Evolutionary conservation across 208 protist species (phyloP), one percentile per base, ranked within the genome.

Genomic region (Wallacemonas sp.): DNA sequence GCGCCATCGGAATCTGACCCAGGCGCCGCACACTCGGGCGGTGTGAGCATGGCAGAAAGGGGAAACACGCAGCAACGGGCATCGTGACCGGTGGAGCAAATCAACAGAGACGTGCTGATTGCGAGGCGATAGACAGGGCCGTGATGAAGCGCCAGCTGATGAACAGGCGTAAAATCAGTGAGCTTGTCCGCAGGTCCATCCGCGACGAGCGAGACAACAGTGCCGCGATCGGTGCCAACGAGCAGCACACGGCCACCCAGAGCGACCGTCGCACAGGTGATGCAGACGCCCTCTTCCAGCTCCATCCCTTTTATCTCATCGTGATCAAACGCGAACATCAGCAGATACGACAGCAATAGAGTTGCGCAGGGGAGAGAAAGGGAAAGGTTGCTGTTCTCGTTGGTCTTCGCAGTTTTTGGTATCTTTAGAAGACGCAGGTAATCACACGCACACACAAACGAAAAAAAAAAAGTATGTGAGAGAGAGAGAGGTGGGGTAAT

Each of bases 71-170:
- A 82, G 65, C 72, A 74, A 11, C 73, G 58, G 5, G 77, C 88
- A 46, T 94, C 88, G 66, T 87, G 80, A 14, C 88, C 88, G 12
- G 74, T 80, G 21, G 85, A 88, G 58, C 82, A 86, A 11, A 91
- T 46, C 28, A 87, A 71, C 41, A 80, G 59, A 1, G 80, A 55
- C 12, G 76, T 38, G 41, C 77, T 81, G n/a, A 76, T 22, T n/a
- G 65, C 60, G 14, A 95, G 22, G 62, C 67, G 72, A 55, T 90
- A 75, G 26, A 95, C 75, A 1, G 82, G 59, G 14, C 88, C 88
- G 45, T 72, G 59, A 72, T 94, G 88, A 46, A 94, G 64, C 15
- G 70, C 55, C 2, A 71, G 21, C 34, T 81, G 62, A 46, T 68
- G 72, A 28, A 75, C 14, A n/a, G 66, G 72, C 45, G 28, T n/a